phyloP scores from a whole-genome alignment of 257 asterid genomes.

The Fraxinus cuspidata region DNA sequence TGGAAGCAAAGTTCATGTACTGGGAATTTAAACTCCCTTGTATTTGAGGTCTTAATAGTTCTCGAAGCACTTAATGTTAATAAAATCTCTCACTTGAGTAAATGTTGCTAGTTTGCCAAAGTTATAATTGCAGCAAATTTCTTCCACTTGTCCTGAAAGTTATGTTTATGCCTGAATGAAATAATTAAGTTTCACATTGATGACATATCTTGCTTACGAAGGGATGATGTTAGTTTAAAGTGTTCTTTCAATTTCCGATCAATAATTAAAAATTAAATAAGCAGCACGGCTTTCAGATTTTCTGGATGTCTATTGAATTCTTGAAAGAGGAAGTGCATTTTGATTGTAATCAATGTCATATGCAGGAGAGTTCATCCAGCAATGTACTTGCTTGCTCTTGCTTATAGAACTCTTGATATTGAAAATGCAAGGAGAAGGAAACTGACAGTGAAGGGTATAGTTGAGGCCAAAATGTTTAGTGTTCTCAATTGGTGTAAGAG shows the following conservation, averaged over 20 bases:
- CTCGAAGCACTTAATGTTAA: too few species aligned
- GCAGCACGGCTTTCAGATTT: too few species aligned
- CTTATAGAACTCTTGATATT: conserved; percentile 87
- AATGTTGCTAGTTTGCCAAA: too few species aligned
- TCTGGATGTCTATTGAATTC: too few species aligned
- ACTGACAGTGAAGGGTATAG: conserved; percentile 54
- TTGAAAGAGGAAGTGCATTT: neutral
- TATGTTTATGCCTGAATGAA: too few species aligned
- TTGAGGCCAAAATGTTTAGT: conserved; percentile 56
- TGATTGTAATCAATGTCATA: conserved; percentile 21
- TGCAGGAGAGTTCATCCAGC: conserved; percentile 98
- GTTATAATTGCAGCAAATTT: too few species aligned
- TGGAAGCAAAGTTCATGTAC: conserved; percentile 19
- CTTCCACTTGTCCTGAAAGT: too few species aligned
- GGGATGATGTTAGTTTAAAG: too few species aligned
- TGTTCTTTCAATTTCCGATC: too few species aligned
- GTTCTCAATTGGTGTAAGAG: conserved; percentile 61
- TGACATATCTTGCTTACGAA: too few species aligned
- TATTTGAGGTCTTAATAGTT: neutral
- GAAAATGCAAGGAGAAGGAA: conserved; percentile 60
- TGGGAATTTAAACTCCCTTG: neutral
- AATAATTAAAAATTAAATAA: too few species aligned
- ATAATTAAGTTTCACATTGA: too few species aligned
- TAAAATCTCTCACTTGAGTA: neutral
- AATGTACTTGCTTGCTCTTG: conserved; percentile 80